phyloP scores from a whole-genome alignment of 768 basidiomycete species.

The Mycena galopus region DNA sequence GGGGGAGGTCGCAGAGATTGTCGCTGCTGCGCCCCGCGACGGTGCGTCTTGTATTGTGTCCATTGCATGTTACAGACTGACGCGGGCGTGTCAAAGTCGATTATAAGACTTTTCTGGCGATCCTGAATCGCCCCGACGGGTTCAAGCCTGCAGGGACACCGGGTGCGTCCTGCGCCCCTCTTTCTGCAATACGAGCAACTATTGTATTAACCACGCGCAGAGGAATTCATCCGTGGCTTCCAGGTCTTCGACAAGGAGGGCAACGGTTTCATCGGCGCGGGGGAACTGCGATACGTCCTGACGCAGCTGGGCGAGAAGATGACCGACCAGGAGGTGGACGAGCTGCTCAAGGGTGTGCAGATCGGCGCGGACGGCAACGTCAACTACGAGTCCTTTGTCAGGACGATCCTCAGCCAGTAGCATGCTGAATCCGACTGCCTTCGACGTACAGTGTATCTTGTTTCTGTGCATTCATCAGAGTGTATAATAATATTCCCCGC shows the following conservation, averaged over 20 bases:
- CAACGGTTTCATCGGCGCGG: slow-evolving; percentile 92
- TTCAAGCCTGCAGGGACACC: slow-evolving; percentile 98
- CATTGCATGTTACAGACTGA: no score
- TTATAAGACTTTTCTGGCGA: slow-evolving; percentile 90
- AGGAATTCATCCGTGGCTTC: slow-evolving; percentile 99
- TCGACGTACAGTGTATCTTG: no score
- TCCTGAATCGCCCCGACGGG: slow-evolving; percentile 95
- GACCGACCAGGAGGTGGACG: slow-evolving; percentile 97
- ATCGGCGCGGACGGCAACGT: slow-evolving; percentile 94
- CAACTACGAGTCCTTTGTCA: slow-evolving; percentile 97
- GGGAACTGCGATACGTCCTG: slow-evolving; percentile 92
- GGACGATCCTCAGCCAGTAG: slow-evolving; percentile 92
- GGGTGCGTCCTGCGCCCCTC: slow-evolving; percentile 61
- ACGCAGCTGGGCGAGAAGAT: slow-evolving; percentile 99
- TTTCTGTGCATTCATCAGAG: no score
- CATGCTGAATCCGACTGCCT: no score
- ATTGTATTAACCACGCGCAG: slow-evolving; percentile 64
- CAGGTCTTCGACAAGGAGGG: slow-evolving; percentile 98
- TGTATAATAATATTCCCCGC: no score
- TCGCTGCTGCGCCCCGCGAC: slow-evolving; percentile 78
- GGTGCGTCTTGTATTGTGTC: slow-evolving; percentile 57
- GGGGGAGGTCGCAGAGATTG: slow-evolving; percentile 92
- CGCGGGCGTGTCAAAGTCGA: slow-evolving; percentile 66
- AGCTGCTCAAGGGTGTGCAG: slow-evolving; percentile 95
- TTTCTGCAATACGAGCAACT: neutral